Evolutionary conservation across 495 filamentous ascomycete genomes (phyloP).

Genomic region (Neurospora sp.): DNA sequence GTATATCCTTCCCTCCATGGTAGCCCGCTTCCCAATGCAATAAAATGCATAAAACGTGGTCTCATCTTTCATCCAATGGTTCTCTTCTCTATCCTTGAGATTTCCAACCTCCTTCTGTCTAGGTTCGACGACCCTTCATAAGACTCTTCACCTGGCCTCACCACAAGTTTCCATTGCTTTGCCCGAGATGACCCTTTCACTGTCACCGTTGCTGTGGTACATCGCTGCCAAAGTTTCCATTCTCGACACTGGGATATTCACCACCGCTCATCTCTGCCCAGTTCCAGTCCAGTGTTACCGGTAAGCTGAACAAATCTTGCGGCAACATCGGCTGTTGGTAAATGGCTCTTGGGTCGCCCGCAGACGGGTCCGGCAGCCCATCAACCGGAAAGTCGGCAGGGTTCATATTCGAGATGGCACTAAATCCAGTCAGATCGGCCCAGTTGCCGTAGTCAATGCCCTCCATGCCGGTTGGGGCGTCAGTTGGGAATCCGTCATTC

Average conservation of each 20-base stretch:
- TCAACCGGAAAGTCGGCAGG: conserved; percentile 7
- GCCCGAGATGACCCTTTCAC: not conserved
- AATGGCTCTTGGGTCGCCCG: conserved; percentile 7
- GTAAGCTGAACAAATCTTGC: conserved; percentile 94
- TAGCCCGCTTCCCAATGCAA: not conserved
- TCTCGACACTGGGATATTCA: conserved; percentile 43
- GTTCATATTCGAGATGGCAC: conserved; percentile 10
- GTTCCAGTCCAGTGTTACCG: conserved; percentile 96
- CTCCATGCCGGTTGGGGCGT: conserved; percentile 6
- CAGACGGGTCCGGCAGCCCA: conserved; percentile 30
- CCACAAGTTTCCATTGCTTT: not conserved
- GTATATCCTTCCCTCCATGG: not conserved
- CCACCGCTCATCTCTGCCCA: conserved; percentile 80
- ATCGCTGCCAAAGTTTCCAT: conserved; percentile 30
- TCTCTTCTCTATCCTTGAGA: not conserved
- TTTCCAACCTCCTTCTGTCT: not conserved
- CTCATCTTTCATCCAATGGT: not conserved
- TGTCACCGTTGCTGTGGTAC: not conserved
- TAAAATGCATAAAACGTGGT: not conserved
- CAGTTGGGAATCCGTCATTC: conserved; percentile 16
- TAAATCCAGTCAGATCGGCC: conserved; percentile 39
- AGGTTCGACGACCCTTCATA: not conserved
- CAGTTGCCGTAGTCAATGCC: conserved; percentile 34
- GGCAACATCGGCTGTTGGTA: conserved; percentile 85
- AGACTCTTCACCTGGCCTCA: not conserved